These are phyloP conservation scores for Pleurotus tuoliensis DNA, from an alignment of 768 basidiomycete genomes.

Conservation along the genomic window DNA sequence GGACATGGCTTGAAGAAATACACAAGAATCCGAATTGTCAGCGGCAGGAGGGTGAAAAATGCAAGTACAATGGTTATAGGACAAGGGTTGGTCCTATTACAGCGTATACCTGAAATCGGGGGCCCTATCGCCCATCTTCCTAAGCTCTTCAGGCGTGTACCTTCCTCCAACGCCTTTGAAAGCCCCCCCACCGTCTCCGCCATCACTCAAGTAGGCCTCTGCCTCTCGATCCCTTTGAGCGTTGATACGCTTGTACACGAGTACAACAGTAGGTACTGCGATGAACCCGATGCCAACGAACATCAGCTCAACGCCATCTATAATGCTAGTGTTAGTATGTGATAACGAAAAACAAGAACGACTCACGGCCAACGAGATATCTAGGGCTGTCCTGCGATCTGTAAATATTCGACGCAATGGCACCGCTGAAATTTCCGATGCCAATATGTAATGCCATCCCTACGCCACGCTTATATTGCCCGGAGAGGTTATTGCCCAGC, in stretches of 20 bases:
- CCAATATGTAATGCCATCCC: slow-evolving; percentile 70
- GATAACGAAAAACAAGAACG: background rate
- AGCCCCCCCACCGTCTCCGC: slow-evolving; percentile 19
- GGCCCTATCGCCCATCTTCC: slow-evolving; percentile 54
- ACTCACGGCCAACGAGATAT: slow-evolving; percentile 61
- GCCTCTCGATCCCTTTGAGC: slow-evolving; percentile 37
- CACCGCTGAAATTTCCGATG: slow-evolving; percentile 62
- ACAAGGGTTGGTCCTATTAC: slow-evolving; percentile 10
- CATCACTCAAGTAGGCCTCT: slow-evolving; percentile 1
- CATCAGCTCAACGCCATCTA: slow-evolving; percentile 64
- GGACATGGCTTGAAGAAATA: too few species aligned
- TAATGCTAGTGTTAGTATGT: background rate
- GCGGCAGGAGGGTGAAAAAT: too few species aligned
- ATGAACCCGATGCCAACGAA: slow-evolving; percentile 65
- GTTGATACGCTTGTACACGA: slow-evolving; percentile 57
- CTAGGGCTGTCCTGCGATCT: slow-evolving; percentile 55
- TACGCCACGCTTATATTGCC: slow-evolving; percentile 67
- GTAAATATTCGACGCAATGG: slow-evolving; percentile 62
- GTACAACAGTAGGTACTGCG: slow-evolving; percentile 39
- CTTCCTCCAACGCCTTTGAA: slow-evolving; percentile 25
- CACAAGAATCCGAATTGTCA: too few species aligned
- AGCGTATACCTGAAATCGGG: slow-evolving; percentile 60
- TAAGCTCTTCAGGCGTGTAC: slow-evolving; percentile 31
- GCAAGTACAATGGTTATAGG: too few species aligned
- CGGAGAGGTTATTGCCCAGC: slow-evolving; percentile 63